These are phyloP conservation scores for Nakazawaea pomicola DNA, from an alignment of 805 yeast genomes.

Conservation along the genomic window DNA sequence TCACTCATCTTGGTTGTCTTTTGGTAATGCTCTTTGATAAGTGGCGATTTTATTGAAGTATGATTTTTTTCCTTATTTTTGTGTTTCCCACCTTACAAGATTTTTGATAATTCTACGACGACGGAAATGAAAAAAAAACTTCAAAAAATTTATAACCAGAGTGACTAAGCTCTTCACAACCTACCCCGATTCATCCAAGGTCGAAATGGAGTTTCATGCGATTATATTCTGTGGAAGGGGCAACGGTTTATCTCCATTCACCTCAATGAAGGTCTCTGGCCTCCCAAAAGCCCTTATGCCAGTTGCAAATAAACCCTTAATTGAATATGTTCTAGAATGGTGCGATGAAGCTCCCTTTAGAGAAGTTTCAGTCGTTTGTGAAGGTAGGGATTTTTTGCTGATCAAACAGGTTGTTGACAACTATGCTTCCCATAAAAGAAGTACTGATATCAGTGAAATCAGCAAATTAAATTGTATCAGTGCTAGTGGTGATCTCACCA, in stretches of 20 bases:
- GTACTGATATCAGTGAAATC: constrained; percentile 23
- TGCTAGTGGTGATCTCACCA: constrained; percentile 33
- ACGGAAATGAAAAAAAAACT: background rate
- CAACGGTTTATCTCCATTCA: constrained; percentile 63
- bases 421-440: constrained; percentile 37
- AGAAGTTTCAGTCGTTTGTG: constrained; percentile 59
- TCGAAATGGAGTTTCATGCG: constrained; percentile 87
- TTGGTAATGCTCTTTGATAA: constrained; percentile 1
- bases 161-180: too few species aligned
- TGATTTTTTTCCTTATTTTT: background rate
- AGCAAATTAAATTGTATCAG: constrained; percentile 37
- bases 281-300: constrained; percentile 83
- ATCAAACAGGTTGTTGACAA: constrained; percentile 44
- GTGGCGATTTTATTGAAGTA: constrained; percentile 6
- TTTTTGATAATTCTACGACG: background rate
- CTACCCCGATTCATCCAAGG: too few species aligned
- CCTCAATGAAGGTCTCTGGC: constrained; percentile 57
- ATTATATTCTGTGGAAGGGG: constrained; percentile 89
- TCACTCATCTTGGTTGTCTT: constrained; percentile 38
- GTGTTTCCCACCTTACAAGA: background rate
- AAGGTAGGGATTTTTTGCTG: constrained; percentile 38
- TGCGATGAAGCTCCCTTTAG: constrained; percentile 82
- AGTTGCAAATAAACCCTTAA: constrained; percentile 83
- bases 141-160: background rate
- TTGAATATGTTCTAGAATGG: constrained; percentile 87